Percentiles rank a stretch among this genome's conserved stretches.
Conservation (phyloP, 805 yeast genomes). For the Zygosaccharomyces siamensis region DNA sequence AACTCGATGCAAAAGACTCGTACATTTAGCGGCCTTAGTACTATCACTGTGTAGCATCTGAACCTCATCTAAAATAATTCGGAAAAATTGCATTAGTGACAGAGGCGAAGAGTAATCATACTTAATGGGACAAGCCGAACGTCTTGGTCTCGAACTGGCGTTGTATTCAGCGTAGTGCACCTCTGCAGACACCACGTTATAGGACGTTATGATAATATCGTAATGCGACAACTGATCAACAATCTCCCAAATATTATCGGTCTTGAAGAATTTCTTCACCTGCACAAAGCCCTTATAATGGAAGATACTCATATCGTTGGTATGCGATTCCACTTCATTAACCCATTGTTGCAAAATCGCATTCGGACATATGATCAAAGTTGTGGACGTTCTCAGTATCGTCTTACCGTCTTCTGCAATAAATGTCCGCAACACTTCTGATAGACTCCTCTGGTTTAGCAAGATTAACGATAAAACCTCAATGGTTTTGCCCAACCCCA, state of each 20-base stretch:
- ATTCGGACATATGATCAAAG: constrained; percentile 81
- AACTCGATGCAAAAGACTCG: constrained; percentile 70
- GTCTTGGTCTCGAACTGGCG: constrained; percentile 39
- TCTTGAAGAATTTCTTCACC: constrained; percentile 30
- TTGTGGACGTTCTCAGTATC: constrained; percentile 51
- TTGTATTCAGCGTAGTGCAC: constrained; percentile 73
- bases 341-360: constrained; percentile 84
- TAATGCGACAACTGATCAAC: constrained; percentile 52
- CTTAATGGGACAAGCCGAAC: constrained; percentile 27
- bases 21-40: constrained; percentile 74
- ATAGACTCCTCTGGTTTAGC: constrained; percentile 47
- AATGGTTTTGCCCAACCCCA: constrained; percentile 96
- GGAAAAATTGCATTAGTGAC: constrained; percentile 77
- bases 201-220: constrained; percentile 81
- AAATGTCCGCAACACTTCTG: constrained; percentile 6
- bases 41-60: constrained; percentile 77
- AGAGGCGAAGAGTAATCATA: constrained; percentile 75
- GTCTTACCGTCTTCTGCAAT: constrained; percentile 21
- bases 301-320: constrained; percentile 46
- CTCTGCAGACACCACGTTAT: constrained; percentile 64
- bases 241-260: constrained; percentile 28
- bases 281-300: constrained; percentile 56
- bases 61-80: constrained; percentile 89
- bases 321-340: constrained; percentile 54
- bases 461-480: constrained; percentile 67